phyloP scores from a whole-genome alignment of 768 basidiomycete species.

The Rhodotorula sphaerocarpa region DNA sequence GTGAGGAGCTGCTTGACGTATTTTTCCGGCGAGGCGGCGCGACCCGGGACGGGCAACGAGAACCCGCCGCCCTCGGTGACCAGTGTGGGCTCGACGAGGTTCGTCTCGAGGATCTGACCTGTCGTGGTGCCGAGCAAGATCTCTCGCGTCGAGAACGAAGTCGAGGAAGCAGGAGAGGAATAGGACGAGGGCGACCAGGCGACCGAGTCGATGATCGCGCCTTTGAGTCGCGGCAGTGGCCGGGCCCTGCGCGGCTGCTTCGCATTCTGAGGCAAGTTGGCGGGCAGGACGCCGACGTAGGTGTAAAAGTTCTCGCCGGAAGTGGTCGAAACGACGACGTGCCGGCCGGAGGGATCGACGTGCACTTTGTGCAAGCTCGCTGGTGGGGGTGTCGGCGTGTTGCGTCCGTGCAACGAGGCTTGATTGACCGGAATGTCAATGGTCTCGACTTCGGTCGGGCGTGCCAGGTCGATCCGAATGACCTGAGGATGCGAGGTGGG shows the following conservation, averaged over 20 bases:
- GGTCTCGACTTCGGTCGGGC: constrained; percentile 65
- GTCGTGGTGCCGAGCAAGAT: constrained; percentile 77
- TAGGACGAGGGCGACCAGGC: constrained; percentile 69
- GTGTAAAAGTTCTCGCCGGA: constrained; percentile 93
- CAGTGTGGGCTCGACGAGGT: constrained; percentile 74
- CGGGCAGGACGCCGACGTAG: constrained; percentile 47
- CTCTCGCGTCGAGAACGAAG: constrained; percentile 69
- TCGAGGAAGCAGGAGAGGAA: constrained; percentile 51
- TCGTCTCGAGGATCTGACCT: constrained; percentile 76
- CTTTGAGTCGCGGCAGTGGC: constrained; percentile 66
- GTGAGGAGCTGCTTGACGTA: constrained; percentile 44
- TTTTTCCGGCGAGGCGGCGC: constrained; percentile 40
- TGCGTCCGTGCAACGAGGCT: constrained; percentile 41
- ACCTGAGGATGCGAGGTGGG: constrained; percentile 45
- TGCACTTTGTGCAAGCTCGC: constrained; percentile 64
- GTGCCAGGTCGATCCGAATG: constrained; percentile 72
- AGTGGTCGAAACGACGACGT: constrained; percentile 73
- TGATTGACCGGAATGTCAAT: constrained; percentile 64
- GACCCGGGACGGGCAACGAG: constrained; percentile 38
- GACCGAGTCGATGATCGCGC: constrained; percentile 74
- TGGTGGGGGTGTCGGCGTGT: neutral
- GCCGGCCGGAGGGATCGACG: constrained; percentile 84
- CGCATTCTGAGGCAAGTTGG: constrained; percentile 32
- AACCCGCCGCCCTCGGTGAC: constrained; percentile 48
- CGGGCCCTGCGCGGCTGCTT: constrained; percentile 68